Conservation (phyloP, 345 rosid species). For the Corchorus olitorius region DNA sequence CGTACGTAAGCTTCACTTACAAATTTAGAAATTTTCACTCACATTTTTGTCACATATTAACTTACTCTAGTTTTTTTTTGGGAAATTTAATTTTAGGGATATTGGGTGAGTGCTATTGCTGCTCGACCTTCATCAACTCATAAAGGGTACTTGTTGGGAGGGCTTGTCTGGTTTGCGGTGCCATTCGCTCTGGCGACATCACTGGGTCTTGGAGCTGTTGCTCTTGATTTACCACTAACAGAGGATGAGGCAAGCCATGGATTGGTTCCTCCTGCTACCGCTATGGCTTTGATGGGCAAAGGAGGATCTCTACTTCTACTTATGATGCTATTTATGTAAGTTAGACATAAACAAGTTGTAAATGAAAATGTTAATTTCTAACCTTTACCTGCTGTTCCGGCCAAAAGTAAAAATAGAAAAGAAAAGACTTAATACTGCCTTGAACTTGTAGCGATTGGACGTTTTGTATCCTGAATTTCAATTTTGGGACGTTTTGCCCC, state of each 20-base stretch:
- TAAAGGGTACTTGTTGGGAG: conserved; percentile 88
- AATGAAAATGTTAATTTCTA: background rate
- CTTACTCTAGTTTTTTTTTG: too few relatives aligned
- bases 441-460: too few relatives aligned
- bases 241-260: conserved; percentile 75
- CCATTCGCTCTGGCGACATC: conserved; percentile 93
- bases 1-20: conserved; percentile 59
- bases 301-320: conserved; percentile 86
- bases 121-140: conserved; percentile 94
- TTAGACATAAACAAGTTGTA: too few relatives aligned
- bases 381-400: background rate
- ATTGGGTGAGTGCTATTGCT: conserved; percentile 98
- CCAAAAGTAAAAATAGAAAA: background rate
- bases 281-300: conserved; percentile 95
- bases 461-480: too few relatives aligned
- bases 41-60: background rate
- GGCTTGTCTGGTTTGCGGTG: conserved; percentile 93
- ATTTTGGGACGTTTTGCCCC: too few relatives aligned
- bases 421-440: too few relatives aligned
- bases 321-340: conserved; percentile 96
- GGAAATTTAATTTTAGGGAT: conserved; percentile 58
- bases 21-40: background rate
- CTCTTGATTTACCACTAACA: conserved; percentile 82
- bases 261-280: conserved; percentile 91
- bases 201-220: conserved; percentile 92